phyloP scores from a whole-genome alignment of 2,329 filamentous ascomycete genomes.

The Davidsoniella neocaledoniae region DNA sequence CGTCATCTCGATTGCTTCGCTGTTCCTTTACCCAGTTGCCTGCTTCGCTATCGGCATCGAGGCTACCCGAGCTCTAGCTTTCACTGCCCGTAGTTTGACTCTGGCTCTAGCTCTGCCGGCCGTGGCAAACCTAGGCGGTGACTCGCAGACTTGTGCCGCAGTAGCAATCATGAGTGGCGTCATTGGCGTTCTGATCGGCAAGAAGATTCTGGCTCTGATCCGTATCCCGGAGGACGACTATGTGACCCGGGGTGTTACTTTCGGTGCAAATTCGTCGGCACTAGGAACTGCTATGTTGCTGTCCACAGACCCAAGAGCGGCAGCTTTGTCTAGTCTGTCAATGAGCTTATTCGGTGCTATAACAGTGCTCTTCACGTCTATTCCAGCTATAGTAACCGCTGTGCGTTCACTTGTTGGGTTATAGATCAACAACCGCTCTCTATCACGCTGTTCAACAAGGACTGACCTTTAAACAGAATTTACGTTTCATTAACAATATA shows the following conservation, averaged over 20 bases:
- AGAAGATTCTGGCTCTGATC: constrained; percentile 29
- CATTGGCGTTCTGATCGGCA: constrained; percentile 38
- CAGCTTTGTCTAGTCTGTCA: constrained; percentile 39
- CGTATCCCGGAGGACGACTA: constrained; percentile 45
- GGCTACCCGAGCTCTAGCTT: constrained; percentile 33
- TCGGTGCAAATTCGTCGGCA: constrained; percentile 44
- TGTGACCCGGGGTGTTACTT: constrained; percentile 42
- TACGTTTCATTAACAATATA: not conserved
- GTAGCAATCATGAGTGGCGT: constrained; percentile 44
- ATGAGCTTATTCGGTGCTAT: constrained; percentile 46
- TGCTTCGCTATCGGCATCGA: constrained; percentile 39
- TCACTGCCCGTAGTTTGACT: constrained; percentile 39
- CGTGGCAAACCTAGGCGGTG: constrained; percentile 37
- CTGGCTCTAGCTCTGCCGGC: constrained; percentile 43
- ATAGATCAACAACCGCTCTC: constrained; percentile 14
- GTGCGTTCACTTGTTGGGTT: constrained; percentile 30
- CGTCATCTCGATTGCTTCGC: constrained; percentile 31
- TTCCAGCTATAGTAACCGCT: constrained; percentile 33
- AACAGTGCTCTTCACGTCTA: constrained; percentile 39
- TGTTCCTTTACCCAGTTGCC: constrained; percentile 40
- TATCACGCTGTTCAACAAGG: not conserved
- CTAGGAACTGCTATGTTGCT: constrained; percentile 41
- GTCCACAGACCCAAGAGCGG: constrained; percentile 38
- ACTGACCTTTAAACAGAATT: not conserved
- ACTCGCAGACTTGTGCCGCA: constrained; percentile 37